phyloP scores from a whole-genome alignment of 2,329 filamentous ascomycete genomes.

The Aureobasidium lini region DNA sequence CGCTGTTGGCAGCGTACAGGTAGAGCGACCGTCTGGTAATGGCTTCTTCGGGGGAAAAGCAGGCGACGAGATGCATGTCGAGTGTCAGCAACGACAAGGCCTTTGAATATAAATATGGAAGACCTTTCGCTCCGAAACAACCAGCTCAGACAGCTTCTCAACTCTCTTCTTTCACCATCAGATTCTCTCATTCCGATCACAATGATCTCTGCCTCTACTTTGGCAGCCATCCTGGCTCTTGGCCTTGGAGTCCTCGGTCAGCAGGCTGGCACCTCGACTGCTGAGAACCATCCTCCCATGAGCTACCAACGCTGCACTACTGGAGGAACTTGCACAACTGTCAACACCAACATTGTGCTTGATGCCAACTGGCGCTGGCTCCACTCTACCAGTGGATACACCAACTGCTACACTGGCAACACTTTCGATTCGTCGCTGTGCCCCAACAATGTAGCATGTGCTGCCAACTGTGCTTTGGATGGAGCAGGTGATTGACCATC shows the following conservation, averaged over 20 bases:
- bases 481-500: constrained; percentile 23
- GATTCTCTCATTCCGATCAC: background rate
- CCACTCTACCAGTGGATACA: constrained; percentile 37
- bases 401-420: constrained; percentile 44
- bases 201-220: constrained; percentile 3
- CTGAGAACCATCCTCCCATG: constrained; percentile 37
- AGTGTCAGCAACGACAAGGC: background rate
- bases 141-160: background rate
- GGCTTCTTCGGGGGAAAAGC: background rate
- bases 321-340: constrained; percentile 30
- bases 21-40: background rate
- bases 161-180: background rate
- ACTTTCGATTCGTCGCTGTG: constrained; percentile 35
- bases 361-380: constrained; percentile 46
- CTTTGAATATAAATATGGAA: constrained; percentile 6
- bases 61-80: background rate
- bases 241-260: constrained; percentile 34
- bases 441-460: constrained; percentile 30
- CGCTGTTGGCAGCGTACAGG: background rate
- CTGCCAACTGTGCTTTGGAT: constrained; percentile 35
- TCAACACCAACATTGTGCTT: constrained; percentile 32
- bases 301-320: constrained; percentile 34
- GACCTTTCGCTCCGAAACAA: background rate
- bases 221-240: constrained; percentile 32
- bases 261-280: constrained; percentile 33